phyloP scores from a whole-genome alignment of 805 yeast species.

The Kuraishia cidri region DNA sequence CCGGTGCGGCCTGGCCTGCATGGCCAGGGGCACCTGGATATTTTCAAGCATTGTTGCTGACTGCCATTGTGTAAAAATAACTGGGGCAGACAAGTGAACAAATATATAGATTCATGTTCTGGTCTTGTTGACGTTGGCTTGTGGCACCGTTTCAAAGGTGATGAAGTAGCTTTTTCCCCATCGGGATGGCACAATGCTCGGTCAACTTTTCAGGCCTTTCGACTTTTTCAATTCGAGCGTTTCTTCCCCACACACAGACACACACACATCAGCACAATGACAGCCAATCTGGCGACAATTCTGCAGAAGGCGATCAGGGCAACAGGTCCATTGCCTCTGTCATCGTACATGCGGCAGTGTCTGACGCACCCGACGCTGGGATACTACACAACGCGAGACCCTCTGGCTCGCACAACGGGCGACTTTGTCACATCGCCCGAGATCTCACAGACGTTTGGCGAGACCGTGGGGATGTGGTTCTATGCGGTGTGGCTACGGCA shows the following conservation, averaged over 20 bases:
- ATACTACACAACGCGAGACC: slow-evolving; percentile 71
- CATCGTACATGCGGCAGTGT: slow-evolving; percentile 76
- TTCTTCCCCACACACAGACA: no score
- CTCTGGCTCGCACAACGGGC: slow-evolving; percentile 34
- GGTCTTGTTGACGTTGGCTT: no score
- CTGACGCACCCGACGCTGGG: slow-evolving; percentile 71
- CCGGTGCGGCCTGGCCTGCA: slow-evolving; percentile 26
- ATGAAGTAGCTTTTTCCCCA: no score
- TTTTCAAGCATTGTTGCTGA: no score
- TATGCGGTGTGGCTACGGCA: slow-evolving; percentile 50
- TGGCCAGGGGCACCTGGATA: neutral
- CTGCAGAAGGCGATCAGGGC: slow-evolving; percentile 44
- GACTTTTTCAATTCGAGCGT: no score
- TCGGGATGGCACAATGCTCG: no score
- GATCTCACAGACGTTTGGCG: slow-evolving; percentile 82
- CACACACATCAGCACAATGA: no score
- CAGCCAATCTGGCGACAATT: slow-evolving; percentile 15
- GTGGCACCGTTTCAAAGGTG: no score
- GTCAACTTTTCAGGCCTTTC: no score
- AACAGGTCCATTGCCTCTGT: slow-evolving; percentile 70
- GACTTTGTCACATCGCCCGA: slow-evolving; percentile 86
- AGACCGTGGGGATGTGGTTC: slow-evolving; percentile 71
- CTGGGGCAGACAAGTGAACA: no score
- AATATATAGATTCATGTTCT: no score
- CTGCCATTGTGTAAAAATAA: no score